Base-by-base conservation (phyloP, 495 filamentous ascomycete species). In the Aspergillus bertholletiae region DNA sequence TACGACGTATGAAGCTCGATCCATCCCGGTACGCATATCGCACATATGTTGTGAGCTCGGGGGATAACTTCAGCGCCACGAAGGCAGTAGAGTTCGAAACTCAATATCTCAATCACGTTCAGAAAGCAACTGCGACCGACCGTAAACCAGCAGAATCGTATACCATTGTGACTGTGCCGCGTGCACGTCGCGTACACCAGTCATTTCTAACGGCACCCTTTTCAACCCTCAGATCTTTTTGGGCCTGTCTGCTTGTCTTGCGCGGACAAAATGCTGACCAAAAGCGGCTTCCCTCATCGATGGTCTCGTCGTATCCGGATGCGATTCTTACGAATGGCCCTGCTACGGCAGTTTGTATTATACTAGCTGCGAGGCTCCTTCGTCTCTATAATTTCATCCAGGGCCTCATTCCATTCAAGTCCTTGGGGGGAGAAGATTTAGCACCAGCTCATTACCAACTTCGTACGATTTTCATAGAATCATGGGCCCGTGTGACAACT, bases 321-420 rank as follows among this genome's bases (percentile, higher is more conserved):
- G 64, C 96, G 13, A 84, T 98, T 46, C 64, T 97, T 17, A 88
- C 84, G 34, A 96, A 98, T 68, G 94, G 94, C 0, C 94, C 94
- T 1, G 94, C 87, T 1, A 95, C 89, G 2, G 88, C 84, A 13
- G 87, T 96, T 32, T 84, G 96, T 39, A 77, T 97, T 46, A 75
- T 92, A 7, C 58, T 89, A 0, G 88, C 87, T 0, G 82, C 84
- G 2, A 78, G 85, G 23, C 18, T 88, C 2, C 68, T 96, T 46
- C 88, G 88, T 54, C 79, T 90, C 54, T 74, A 82, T 46, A 53
- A 62, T 59, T 56, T 30, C 27, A 53, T 52, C 26, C 35, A 23
- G 30, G 48, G 32, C 53, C 28, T 55, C 17, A 53, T 48, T 49
- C 43, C 13, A 24, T 41, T 18, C 34, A 37, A 20, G 18, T 17